These are phyloP conservation scores for Talaromyces sp. DNA, from an alignment of 2,329 filamentous ascomycete species.

Conservation along the genomic window DNA sequence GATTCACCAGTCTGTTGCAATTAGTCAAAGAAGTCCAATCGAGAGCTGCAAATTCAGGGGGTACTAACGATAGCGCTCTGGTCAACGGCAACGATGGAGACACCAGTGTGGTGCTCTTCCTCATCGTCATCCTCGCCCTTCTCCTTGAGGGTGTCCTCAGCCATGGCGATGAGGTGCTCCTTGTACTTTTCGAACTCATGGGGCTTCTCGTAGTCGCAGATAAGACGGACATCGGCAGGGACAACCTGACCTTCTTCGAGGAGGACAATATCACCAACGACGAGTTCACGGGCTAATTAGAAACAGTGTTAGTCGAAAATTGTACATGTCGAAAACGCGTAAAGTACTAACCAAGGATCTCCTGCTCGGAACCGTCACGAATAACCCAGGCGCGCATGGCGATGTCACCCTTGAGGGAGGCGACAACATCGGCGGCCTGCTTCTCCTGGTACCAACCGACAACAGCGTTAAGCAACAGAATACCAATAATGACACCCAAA, in stretches of 20 bases:
- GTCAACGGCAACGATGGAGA: constrained; percentile 60
- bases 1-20: constrained; percentile 56
- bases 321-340: neutral
- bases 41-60: neutral
- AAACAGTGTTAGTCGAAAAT: neutral
- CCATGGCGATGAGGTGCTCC: constrained; percentile 52
- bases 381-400: constrained; percentile 63
- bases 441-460: constrained; percentile 74
- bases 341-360: constrained; percentile 47
- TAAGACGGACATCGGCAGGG: constrained; percentile 60
- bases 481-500: constrained; percentile 66
- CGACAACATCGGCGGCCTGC: constrained; percentile 66
- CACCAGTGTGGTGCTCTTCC: constrained; percentile 55
- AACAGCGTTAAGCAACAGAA: constrained; percentile 63
- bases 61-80: constrained; percentile 57
- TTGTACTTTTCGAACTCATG: constrained; percentile 59
- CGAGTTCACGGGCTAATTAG: constrained; percentile 50
- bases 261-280: constrained; percentile 64
- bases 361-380: constrained; percentile 57
- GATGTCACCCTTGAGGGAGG: constrained; percentile 65
- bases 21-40: neutral
- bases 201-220: constrained; percentile 61
- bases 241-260: constrained; percentile 64
- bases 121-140: constrained; percentile 46
- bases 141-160: constrained; percentile 50